Base-by-base conservation (phyloP, 2,329 filamentous ascomycete species). In the Rhexocercosporidium sp. region DNA sequence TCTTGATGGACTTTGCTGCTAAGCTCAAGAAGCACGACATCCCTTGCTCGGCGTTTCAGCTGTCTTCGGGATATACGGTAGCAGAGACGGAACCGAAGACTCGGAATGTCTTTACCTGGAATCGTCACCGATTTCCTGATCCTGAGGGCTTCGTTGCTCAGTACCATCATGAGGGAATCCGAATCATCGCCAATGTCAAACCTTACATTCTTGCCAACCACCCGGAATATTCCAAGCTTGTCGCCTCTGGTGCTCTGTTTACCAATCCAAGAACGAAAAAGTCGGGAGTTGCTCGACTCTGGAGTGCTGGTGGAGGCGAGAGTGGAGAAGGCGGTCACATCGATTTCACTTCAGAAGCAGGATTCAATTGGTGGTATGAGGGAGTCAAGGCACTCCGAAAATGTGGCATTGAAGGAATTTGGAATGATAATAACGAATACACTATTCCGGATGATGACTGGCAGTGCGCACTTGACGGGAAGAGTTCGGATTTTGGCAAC, bases 401-500 rank as follows among this genome's bases (percentile, higher is more conserved):
- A 29, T 79, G 86, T 9, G 90, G 90, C 0, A 90, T 93, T 65
- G 90, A 92, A 71, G 90, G 85, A 57, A 92, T 92, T 79, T 93
- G 91, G 90, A 93, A 93, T 71, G 90, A 93, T 75, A 93, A 93
- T 78, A 93, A 92, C 71, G 90, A 93, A 76, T 93, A 92, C 76
- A 88, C 87, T 0, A 82, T 91, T 2, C 84, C 88, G 0, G 82
- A 86, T 68, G 90, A 93, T 67, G 81, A 85, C 27, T 92, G 90
- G 90, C 79, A 86, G 65, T 85, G 88, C 61, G 85, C 86, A 0
- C 80, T 92, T 1, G 79, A 78, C 1, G 75, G 83, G 1, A 70
- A 77, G 14, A 47, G 51, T 29, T 18, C 31, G 47, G 75, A 79
- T 18, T 70, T 74, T 0, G 78, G 82, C 1, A 85, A 84, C 0